Percentiles rank a stretch among this genome's conserved stretches.
These are phyloP conservation scores for Dactylella cylindrospora DNA, from an alignment of 2,329 filamentous ascomycete genomes.

Conservation along the genomic window DNA sequence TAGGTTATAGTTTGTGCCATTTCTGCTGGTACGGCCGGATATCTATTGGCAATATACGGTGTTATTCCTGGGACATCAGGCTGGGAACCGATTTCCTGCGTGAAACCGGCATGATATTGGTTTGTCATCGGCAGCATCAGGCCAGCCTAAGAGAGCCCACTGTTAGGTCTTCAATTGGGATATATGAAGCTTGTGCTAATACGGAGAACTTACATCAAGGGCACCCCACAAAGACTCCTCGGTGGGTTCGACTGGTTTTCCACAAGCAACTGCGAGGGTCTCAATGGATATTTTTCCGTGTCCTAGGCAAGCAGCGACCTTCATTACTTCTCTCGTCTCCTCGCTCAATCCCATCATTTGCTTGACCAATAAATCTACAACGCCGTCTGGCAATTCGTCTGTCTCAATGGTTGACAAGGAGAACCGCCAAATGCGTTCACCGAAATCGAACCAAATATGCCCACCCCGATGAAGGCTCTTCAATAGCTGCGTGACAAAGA, in stretches of 20 bases:
- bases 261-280: conserved; percentile 47
- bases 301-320: conserved; percentile 48
- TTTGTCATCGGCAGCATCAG: conserved; percentile 47
- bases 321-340: conserved; percentile 48
- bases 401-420: conserved; percentile 48
- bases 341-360: conserved; percentile 48
- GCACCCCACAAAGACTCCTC: conserved; percentile 48
- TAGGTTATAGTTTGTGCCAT: conserved; percentile 47
- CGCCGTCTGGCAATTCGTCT: conserved; percentile 48
- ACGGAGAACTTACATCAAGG: conserved; percentile 44
- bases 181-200: neutral
- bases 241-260: conserved; percentile 46
- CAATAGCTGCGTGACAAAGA: conserved; percentile 49
- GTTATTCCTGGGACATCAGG: conserved; percentile 29
- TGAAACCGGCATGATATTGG: conserved; percentile 38
- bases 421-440: conserved; percentile 48
- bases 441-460: conserved; percentile 49
- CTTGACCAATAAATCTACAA: conserved; percentile 49
- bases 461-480: conserved; percentile 48
- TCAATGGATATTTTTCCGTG: conserved; percentile 46
- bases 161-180: conserved; percentile 7
- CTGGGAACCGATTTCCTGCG: conserved; percentile 32
- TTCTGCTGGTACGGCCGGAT: conserved; percentile 35
- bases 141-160: conserved; percentile 40
- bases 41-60: conserved; percentile 37